Evolutionary conservation across 2,329 filamentous ascomycete genomes (phyloP).

Genomic region (Rhynchosporium secalis): DNA sequence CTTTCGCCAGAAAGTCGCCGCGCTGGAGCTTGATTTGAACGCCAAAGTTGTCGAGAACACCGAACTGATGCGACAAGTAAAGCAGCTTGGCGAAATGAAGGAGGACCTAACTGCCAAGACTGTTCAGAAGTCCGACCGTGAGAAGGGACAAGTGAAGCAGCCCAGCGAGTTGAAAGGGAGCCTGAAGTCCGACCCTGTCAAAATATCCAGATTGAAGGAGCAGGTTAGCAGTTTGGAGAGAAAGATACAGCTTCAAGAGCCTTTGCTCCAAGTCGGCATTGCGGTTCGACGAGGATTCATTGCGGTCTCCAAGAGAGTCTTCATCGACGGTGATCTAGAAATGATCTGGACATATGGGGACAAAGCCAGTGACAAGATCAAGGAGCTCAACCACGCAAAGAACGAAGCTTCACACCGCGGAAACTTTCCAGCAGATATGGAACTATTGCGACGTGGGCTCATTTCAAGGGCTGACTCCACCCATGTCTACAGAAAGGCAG

Average conservation of each 20-base stretch:
- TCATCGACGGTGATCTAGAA: neutral
- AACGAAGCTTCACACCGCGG: conserved; percentile 11
- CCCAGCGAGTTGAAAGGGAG: neutral
- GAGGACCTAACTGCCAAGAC: neutral
- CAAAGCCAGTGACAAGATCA: neutral
- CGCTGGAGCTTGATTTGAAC: neutral
- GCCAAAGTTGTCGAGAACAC: neutral
- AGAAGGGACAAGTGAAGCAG: neutral
- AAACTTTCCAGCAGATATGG: neutral
- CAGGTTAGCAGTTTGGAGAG: neutral
- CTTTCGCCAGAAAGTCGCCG: neutral
- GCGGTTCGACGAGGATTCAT: neutral
- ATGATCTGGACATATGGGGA: neutral
- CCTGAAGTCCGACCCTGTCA: too few relatives aligned
- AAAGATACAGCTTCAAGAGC: neutral
- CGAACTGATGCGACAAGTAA: neutral
- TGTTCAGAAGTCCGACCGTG: neutral
- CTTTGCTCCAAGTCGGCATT: neutral
- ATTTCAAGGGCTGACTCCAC: neutral
- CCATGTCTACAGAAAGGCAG: neutral
- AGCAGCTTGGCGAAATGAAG: neutral
- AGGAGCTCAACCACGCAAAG: neutral
- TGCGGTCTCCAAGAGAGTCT: neutral
- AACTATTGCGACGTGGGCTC: neutral
- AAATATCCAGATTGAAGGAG: too few relatives aligned